Evolutionary conservation across 805 yeast species (phyloP).

Genomic region (Komagataella pastoris): DNA sequence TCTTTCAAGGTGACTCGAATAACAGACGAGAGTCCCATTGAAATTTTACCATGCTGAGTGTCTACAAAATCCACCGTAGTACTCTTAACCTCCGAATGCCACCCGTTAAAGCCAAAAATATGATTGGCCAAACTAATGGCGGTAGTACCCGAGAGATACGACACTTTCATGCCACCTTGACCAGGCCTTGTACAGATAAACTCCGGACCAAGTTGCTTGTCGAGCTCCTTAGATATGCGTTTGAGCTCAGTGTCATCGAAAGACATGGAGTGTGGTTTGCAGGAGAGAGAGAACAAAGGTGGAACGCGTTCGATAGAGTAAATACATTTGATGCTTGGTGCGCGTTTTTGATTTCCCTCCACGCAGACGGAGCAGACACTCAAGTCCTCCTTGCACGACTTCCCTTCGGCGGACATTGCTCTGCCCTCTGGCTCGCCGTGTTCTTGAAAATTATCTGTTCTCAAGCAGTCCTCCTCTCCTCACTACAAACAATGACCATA

Average conservation of each 20-base stretch:
- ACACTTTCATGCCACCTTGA: constrained; percentile 55
- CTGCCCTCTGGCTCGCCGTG: neutral
- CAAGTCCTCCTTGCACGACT: neutral
- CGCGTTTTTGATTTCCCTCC: neutral
- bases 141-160: constrained; percentile 76
- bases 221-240: constrained; percentile 15
- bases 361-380: neutral
- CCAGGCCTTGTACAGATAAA: constrained; percentile 66
- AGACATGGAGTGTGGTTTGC: neutral
- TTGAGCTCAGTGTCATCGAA: constrained; percentile 10
- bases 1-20: constrained; percentile 65
- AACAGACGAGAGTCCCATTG: constrained; percentile 57
- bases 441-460: neutral
- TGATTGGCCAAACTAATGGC: constrained; percentile 71
- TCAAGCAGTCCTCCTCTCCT: neutral
- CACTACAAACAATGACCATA: neutral
- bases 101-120: constrained; percentile 74
- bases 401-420: neutral
- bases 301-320: neutral
- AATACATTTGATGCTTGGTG: neutral
- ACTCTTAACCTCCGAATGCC: constrained; percentile 61
- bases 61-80: constrained; percentile 63
- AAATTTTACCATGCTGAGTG: constrained; percentile 39
- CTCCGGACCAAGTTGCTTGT: constrained; percentile 54
- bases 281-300: neutral